A percentile compares a stretch with the other conserved stretches of the same genome.
phyloP scores from a whole-genome alignment of 768 basidiomycete species.

The Flagelloscypha sp. region DNA sequence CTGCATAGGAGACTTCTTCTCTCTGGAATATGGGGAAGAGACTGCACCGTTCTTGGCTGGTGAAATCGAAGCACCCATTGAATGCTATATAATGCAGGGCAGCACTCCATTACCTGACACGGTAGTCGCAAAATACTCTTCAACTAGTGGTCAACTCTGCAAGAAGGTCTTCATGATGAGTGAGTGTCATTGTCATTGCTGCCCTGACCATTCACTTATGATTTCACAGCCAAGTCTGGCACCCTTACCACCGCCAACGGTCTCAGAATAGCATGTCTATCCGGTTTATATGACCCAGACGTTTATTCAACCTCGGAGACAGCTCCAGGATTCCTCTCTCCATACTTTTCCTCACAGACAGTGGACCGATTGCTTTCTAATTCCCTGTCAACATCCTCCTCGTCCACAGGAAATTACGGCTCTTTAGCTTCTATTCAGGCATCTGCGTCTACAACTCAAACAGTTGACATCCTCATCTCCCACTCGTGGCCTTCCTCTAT shows the following conservation, averaged over 20 bases:
- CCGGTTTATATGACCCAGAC: slow-evolving; percentile 62
- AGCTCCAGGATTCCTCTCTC: slow-evolving; percentile 67
- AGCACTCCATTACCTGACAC: slow-evolving; percentile 61
- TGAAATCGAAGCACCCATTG: slow-evolving; percentile 66
- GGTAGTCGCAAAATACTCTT: slow-evolving; percentile 68
- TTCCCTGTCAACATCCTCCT: slow-evolving; percentile 43
- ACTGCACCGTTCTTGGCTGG: slow-evolving; percentile 57
- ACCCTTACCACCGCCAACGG: slow-evolving; percentile 73
- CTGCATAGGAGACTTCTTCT: slow-evolving; percentile 82
- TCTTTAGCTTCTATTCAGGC: slow-evolving; percentile 66
- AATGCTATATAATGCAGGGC: slow-evolving; percentile 92
- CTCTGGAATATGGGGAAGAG: slow-evolving; percentile 36
- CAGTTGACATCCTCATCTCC: slow-evolving; percentile 75
- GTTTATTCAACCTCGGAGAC: slow-evolving; percentile 52
- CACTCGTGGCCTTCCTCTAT: slow-evolving; percentile 70
- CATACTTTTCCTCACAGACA: slow-evolving; percentile 64
- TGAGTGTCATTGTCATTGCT: slow-evolving; percentile 28
- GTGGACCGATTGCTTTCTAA: slow-evolving; percentile 68
- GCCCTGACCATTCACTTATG: neutral
- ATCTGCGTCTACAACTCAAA: slow-evolving; percentile 49
- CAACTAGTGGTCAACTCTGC: slow-evolving; percentile 72
- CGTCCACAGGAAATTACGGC: slow-evolving; percentile 40
- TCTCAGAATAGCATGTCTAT: slow-evolving; percentile 78
- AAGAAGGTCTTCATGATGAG: slow-evolving; percentile 81
- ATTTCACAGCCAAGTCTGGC: slow-evolving; percentile 65